These are phyloP conservation scores for Cryptococcus hybrid DNA, from an alignment of 1,284 basidiomycete species.

Conservation along the genomic window DNA sequence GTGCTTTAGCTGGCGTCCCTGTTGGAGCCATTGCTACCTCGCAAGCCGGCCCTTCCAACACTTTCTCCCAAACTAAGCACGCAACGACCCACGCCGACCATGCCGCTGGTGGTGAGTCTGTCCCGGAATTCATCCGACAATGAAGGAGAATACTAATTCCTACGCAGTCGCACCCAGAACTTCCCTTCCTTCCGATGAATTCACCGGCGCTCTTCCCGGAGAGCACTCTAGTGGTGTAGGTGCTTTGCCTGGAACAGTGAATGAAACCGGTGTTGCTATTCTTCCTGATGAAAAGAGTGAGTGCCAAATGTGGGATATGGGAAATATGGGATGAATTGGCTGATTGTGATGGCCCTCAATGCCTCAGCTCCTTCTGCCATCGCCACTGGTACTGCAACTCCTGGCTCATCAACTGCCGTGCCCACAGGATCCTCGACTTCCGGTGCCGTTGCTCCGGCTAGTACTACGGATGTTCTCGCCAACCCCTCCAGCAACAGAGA, in stretches of 20 bases:
- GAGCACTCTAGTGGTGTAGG: conserved; percentile 48
- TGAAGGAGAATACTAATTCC: not conserved
- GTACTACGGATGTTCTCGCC: not conserved
- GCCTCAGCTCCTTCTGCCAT: not conserved
- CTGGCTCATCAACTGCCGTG: not conserved
- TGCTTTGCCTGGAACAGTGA: conserved; percentile 48
- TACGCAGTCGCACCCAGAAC: conserved; percentile 9
- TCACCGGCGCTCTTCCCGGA: conserved; percentile 30
- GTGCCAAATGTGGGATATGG: conserved; percentile 1
- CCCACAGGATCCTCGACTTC: not conserved
- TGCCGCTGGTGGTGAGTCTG: too few species aligned
- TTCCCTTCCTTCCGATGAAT: conserved; percentile 32
- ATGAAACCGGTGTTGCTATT: conserved; percentile 50
- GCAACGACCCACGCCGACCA: too few species aligned
- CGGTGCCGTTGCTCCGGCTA: not conserved
- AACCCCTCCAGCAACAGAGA: not conserved
- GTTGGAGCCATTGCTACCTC: not conserved
- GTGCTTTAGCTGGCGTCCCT: conserved; percentile 2
- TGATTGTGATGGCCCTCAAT: not conserved
- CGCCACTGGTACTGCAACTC: not conserved
- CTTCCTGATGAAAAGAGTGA: conserved; percentile 51
- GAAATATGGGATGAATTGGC: not conserved
- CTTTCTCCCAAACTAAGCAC: too few species aligned
- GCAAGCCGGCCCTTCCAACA: too few species aligned
- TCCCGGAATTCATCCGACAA: too few species aligned